Percentiles rank a stretch among this genome's conserved stretches.
Evolutionary conservation across 108 stramenopile genomes (phyloP).

Genomic region (Nannochloropsis salina): DNA sequence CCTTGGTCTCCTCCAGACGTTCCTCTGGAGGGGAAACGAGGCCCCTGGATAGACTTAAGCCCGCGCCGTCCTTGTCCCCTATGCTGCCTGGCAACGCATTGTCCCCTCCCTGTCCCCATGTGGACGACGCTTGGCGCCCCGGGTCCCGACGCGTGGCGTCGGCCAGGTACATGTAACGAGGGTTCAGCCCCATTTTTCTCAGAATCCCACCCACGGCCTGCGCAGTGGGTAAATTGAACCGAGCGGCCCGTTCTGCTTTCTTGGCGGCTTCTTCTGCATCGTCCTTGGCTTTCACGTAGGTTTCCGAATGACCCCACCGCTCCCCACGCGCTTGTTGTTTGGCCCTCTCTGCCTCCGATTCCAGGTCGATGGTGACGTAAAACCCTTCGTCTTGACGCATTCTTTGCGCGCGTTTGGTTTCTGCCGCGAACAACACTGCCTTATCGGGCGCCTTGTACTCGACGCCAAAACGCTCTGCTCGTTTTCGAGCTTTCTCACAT

Average conservation of each 20-base stretch:
- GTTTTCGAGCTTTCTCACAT: conserved; percentile 7
- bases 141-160: neutral
- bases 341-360: neutral
- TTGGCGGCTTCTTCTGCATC: neutral
- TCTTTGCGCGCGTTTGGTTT: neutral
- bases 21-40: neutral
- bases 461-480: neutral
- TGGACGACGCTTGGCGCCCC: neutral
- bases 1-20: neutral
- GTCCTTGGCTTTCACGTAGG: neutral
- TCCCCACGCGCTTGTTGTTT: neutral
- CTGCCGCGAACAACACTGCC: neutral
- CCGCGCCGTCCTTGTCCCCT: neutral
- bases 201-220: neutral
- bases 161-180: neutral
- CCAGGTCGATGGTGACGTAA: neutral
- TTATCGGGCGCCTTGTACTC: conserved; percentile 1
- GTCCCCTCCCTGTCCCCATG: neutral
- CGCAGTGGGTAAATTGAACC: neutral
- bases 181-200: conserved; percentile 1
- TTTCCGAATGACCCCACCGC: neutral
- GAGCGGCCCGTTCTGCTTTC: neutral
- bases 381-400: neutral
- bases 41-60: neutral
- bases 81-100: neutral